Evolutionary conservation across 2,329 filamentous ascomycete genomes (phyloP).

Genomic region (Fusarium foetens): DNA sequence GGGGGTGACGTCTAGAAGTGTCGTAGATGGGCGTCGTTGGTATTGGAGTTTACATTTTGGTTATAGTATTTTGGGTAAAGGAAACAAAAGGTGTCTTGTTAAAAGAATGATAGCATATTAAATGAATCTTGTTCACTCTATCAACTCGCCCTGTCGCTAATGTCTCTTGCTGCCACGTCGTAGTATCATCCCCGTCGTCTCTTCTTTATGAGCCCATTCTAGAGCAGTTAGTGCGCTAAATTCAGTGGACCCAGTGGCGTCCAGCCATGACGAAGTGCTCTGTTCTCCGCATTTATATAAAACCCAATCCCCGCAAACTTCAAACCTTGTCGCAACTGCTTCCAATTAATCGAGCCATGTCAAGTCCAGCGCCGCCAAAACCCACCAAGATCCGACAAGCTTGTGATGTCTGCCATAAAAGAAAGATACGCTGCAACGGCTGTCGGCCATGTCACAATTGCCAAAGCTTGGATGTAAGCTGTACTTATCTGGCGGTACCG

Average conservation of each 20-base stretch:
- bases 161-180: background rate
- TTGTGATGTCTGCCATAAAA: conserved; percentile 46
- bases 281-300: conserved; percentile 18
- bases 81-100: background rate
- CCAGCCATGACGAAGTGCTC: background rate
- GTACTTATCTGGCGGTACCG: conserved; percentile 46
- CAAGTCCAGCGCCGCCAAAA: background rate
- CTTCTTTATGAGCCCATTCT: fast-evolving
- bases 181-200: fast-evolving
- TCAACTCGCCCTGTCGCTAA: fast-evolving
- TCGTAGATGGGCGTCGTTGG: background rate
- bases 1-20: background rate
- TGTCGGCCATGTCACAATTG: conserved; percentile 44
- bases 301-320: conserved; percentile 11
- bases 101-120: background rate
- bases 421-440: conserved; percentile 48
- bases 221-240: background rate
- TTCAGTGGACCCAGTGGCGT: background rate
- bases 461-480: conserved; percentile 15
- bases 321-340: background rate
- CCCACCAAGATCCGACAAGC: conserved; percentile 35
- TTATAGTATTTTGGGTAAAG: fast-evolving
- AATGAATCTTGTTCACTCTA: fast-evolving
- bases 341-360: background rate
- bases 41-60: background rate